Evolutionary conservation across 345 rosid genomes (phyloP).

Genomic region (Jatropha curcas): DNA sequence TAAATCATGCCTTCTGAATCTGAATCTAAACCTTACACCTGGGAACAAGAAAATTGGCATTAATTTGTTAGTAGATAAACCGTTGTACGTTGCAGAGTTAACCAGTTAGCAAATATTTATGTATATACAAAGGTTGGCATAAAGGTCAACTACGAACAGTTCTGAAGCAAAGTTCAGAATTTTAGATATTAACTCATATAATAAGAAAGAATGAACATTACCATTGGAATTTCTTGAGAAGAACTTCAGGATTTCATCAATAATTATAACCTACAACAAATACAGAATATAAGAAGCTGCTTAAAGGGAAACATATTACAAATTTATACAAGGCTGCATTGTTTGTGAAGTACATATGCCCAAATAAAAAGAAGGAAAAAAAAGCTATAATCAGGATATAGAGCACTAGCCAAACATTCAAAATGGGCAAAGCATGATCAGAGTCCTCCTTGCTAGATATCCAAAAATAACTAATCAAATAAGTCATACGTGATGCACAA

Average conservation of each 20-base stretch:
- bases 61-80: background rate
- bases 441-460: too few relatives aligned
- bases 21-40: slow-evolving; percentile 73
- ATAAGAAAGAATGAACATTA: slow-evolving; percentile 32
- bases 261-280: slow-evolving; percentile 73
- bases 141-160: background rate
- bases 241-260: slow-evolving; percentile 91
- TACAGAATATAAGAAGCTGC: background rate
- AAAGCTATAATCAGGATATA: background rate
- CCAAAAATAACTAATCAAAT: too few relatives aligned
- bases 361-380: background rate
- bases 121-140: background rate
- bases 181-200: too few relatives aligned
- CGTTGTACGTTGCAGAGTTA: background rate
- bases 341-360: too few relatives aligned
- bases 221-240: slow-evolving; percentile 78
- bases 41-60: slow-evolving; percentile 13
- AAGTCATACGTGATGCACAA: too few relatives aligned
- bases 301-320: background rate
- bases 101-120: background rate
- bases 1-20: slow-evolving; percentile 71
- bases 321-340: background rate
- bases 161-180: background rate
- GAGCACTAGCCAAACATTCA: background rate
- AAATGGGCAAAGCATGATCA: too few relatives aligned